Base-by-base conservation (phyloP, 177 flowering plant species). In the Vitis hybrid region DNA sequence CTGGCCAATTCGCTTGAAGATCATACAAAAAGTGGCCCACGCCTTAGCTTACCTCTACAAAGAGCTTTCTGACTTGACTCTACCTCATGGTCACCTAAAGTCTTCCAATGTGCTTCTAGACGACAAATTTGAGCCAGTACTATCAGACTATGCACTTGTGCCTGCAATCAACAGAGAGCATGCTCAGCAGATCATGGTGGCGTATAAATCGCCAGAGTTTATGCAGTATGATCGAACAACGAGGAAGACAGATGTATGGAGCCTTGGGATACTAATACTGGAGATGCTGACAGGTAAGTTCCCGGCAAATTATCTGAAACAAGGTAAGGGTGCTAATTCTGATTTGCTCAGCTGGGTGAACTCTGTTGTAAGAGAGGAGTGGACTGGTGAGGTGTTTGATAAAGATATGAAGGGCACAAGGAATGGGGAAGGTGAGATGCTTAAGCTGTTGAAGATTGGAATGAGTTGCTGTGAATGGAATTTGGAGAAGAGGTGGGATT, bases 371-470 rank as follows among this genome's bases (percentile, higher is more conserved):
- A 78, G 84, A 40, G 87, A 85, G 56, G 87, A 87, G 73, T 82
- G 89, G 87, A 84, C 81, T 0, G 86, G 82, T 0, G 89, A 87
- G 71, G 82, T 85, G 26, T 83, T 87, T 30, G 91, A 87, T 52
- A 77, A 71, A 65, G 85, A 81, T 12, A 81, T 87, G 86, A 73
- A 14, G 14, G 71, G 73, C 10, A 62, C 68, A 0, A 76, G 52
- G 32, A 76, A 69, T 49, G 72, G 76, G 0, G 83, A 82, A 17
- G 90, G 81, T 2, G 82, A 82, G 65, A 84, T 87, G 87, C 66
- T 85, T 60, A 81, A 74, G 82, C 72, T 87, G 54, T 64, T 85
- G 69, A 82, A 81, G 79, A 85, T 87, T 51, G 91, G 86, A 2
- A 76, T 85, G 83, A 68, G 79, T n/a, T 87, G 90, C 67, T 77